These are phyloP conservation scores for Teratosphaeria nubilosa DNA, from an alignment of 2,329 filamentous ascomycete genomes.

Conservation along the genomic window DNA sequence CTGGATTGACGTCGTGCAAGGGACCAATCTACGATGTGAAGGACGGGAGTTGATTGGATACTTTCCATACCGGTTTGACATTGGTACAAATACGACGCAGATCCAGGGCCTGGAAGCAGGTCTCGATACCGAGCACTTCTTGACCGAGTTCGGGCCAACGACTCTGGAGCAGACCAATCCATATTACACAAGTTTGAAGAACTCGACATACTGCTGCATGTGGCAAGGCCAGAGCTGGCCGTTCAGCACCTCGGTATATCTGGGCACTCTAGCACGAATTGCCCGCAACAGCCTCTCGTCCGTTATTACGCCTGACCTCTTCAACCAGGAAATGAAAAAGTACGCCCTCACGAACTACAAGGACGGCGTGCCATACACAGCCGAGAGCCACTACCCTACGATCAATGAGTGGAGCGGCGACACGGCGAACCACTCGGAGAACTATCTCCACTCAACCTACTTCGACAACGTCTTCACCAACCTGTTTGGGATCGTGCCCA, in stretches of 20 bases:
- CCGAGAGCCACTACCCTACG: constrained; percentile 35
- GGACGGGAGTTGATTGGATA: constrained; percentile 34
- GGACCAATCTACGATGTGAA: constrained; percentile 26
- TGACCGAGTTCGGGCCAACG: constrained; percentile 32
- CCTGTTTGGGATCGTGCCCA: constrained; percentile 32
- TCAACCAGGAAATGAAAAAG: constrained; percentile 28
- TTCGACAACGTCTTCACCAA: constrained; percentile 38
- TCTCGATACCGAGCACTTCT: constrained; percentile 29
- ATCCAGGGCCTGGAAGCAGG: constrained; percentile 21
- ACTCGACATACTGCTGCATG: constrained; percentile 26
- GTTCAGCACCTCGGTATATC: constrained; percentile 32
- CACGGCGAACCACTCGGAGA: constrained; percentile 30
- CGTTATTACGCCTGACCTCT: constrained; percentile 29
- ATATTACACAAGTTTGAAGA: constrained; percentile 27
- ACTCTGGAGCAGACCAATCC: constrained; percentile 33
- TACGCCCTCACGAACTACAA: constrained; percentile 35
- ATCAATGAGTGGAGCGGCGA: constrained; percentile 29
- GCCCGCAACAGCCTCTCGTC: constrained; percentile 23
- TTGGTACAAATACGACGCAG: constrained; percentile 27
- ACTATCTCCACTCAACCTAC: constrained; percentile 38
- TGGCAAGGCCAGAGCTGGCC: constrained; percentile 41
- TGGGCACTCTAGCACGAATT: constrained; percentile 30
- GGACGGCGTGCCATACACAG: constrained; percentile 34
- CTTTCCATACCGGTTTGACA: constrained; percentile 34
- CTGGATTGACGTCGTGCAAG: constrained; percentile 25